Evolutionary conservation across 495 filamentous ascomycete species (phyloP).

Genomic region (Hyaloscypha variabilis): DNA sequence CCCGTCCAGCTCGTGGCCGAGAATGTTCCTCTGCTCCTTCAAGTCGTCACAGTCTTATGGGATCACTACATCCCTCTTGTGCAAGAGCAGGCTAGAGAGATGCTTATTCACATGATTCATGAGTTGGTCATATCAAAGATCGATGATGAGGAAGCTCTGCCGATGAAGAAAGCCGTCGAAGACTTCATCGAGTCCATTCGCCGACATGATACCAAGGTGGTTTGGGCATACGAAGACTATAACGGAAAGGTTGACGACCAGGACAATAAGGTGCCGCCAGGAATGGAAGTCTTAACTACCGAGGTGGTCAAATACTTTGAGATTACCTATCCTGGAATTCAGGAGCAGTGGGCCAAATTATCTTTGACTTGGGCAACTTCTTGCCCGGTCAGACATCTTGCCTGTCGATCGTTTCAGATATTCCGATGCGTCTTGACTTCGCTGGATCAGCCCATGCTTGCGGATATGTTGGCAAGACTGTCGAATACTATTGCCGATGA

Average conservation of each 20-base stretch:
- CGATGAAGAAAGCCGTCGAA: slow-evolving; percentile 76
- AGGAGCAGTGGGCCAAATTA: slow-evolving; percentile 86
- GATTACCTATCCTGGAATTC: slow-evolving; percentile 81
- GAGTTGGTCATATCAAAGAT: slow-evolving; percentile 92
- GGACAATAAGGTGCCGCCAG: slow-evolving; percentile 77
- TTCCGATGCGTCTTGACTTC: slow-evolving; percentile 92
- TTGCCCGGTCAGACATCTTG: slow-evolving; percentile 93
- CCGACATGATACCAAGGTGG: slow-evolving; percentile 78
- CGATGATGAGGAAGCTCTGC: slow-evolving; percentile 67
- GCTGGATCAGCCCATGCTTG: slow-evolving; percentile 88
- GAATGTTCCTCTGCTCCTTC: slow-evolving; percentile 80
- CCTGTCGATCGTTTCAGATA: slow-evolving; percentile 95
- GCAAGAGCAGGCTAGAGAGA: slow-evolving; percentile 94
- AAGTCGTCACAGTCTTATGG: slow-evolving; percentile 93
- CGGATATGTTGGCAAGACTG: slow-evolving; percentile 90
- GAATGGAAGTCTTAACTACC: slow-evolving; percentile 81
- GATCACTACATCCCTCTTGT: slow-evolving; percentile 95
- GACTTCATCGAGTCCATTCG: slow-evolving; percentile 90
- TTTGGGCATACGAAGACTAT: slow-evolving; percentile 94
- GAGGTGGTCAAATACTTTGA: slow-evolving; percentile 85
- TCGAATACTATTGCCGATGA: slow-evolving; percentile 97
- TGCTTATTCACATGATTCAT: slow-evolving; percentile 97
- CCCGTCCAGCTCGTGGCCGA: slow-evolving; percentile 77
- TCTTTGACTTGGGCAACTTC: slow-evolving; percentile 94
- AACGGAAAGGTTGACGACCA: slow-evolving; percentile 74